phyloP scores from a whole-genome alignment of 2,329 filamentous ascomycete genomes.

The Fusarium decemcellulare region DNA sequence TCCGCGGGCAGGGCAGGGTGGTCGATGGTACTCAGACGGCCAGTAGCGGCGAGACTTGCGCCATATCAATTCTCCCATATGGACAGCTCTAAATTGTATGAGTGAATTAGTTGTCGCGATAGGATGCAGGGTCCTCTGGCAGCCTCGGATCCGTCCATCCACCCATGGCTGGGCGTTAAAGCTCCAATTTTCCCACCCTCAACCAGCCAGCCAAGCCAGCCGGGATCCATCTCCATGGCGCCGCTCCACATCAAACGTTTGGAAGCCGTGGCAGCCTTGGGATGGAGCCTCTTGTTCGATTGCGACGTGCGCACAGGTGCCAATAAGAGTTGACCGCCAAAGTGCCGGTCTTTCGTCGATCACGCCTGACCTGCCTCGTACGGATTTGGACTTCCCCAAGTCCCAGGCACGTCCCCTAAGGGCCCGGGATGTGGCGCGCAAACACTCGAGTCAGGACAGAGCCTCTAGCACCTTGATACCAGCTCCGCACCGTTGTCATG shows the following conservation, averaged over 20 bases:
- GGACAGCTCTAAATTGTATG: conserved; percentile 41
- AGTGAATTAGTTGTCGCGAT: conserved; percentile 46
- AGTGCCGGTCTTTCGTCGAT: conserved; percentile 36
- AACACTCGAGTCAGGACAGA: conserved; percentile 33
- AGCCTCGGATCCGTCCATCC: conserved; percentile 33
- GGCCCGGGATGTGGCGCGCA: conserved; percentile 29
- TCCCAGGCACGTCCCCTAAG: conserved; percentile 19
- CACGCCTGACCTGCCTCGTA: conserved; percentile 36
- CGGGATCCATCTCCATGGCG: conserved; percentile 34
- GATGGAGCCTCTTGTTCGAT: conserved; percentile 23
- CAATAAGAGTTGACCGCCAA: conserved; percentile 41
- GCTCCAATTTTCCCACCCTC: conserved; percentile 30
- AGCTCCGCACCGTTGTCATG: conserved; percentile 30
- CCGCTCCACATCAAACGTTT: conserved; percentile 34
- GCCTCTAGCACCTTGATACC: conserved; percentile 12
- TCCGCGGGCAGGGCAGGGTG: no score
- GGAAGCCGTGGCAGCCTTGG: conserved; percentile 28
- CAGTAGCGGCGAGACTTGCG: conserved; percentile 22
- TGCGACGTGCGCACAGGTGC: conserved; percentile 16
- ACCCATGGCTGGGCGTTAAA: conserved; percentile 25
- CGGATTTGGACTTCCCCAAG: conserved; percentile 21
- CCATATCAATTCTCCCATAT: conserved; percentile 19
- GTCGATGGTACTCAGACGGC: conserved; percentile 12
- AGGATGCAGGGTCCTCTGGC: conserved; percentile 45
- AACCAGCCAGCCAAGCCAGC: conserved; percentile 20